Base-by-base conservation (phyloP, 352 stramenopile species). In the Ophiocytium majus region DNA sequence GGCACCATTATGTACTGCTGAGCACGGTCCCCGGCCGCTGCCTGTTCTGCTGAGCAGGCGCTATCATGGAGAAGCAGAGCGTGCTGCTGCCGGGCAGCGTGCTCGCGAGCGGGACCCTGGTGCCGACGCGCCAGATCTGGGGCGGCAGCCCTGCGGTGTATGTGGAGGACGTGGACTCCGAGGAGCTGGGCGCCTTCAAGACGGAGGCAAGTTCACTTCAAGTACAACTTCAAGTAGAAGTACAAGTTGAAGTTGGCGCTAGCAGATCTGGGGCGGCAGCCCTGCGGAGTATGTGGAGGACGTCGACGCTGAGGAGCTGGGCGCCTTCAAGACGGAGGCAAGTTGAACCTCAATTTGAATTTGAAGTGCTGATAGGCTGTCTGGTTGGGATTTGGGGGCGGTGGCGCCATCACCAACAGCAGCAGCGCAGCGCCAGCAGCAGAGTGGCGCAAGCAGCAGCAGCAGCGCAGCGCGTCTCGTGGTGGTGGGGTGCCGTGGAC, bases 11-110 rank as follows among this genome's bases (percentile, higher is more conserved):
- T n/a, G n/a, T n/a, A n/a, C n/a, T n/a, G n/a, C n/a, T n/a, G n/a
- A n/a, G n/a, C n/a, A n/a, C n/a, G n/a, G n/a, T n/a, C n/a, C n/a
- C n/a, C n/a, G n/a, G n/a, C n/a, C n/a, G n/a, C n/a, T n/a, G n/a
- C n/a, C n/a, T n/a, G n/a, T n/a, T n/a, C n/a, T n/a, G n/a, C n/a
- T n/a, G n/a, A n/a, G n/a, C 43, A 78, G 66, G 66, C 14, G 66
- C 66, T 14, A 78, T 78, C 66, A 78, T 78, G 66, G 66, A 78
- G 66, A 78, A 78, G 66, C 66, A 78, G 66, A 78, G 66, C 17
- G 14, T 78, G 5, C 35, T 78, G 35, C 66, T 78, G 32, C 66
- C 66, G 35, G 66, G 66, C 32, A 78, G 66, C 66, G 66, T 78
- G 5, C 66, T 78, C 32, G 14, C 66, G 5, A 78, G 5, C 66